Percentiles rank a stretch among this genome's conserved stretches.
Evolutionary conservation across 2,329 filamentous ascomycete species (phyloP).

Genomic region (Xylaria sp.): DNA sequence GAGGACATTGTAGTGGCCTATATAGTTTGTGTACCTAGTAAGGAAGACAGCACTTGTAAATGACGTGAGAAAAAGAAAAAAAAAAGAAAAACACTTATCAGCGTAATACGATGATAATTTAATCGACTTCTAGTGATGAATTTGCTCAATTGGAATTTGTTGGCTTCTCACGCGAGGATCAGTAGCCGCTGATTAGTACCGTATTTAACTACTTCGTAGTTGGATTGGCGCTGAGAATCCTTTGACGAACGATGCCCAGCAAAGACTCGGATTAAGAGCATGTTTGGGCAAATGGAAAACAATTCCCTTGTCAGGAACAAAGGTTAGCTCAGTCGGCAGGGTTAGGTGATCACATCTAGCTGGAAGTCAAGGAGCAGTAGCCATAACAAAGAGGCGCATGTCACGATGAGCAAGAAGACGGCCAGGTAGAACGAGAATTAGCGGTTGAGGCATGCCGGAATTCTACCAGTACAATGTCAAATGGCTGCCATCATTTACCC

Average conservation of each 20-base stretch:
- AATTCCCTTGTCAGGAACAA: constrained; percentile 23
- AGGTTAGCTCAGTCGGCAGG: background rate
- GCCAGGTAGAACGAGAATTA: constrained; percentile 34
- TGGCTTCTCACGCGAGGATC: background rate
- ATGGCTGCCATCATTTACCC: constrained; percentile 42
- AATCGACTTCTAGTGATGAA: constrained; percentile 1
- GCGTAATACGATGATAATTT: background rate
- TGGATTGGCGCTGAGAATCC: background rate
- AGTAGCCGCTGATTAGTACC: background rate
- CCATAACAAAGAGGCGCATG: background rate
- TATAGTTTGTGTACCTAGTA: background rate
- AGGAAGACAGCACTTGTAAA: background rate
- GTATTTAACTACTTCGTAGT: background rate
- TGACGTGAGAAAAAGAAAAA: background rate
- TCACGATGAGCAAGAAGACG: constrained; percentile 1
- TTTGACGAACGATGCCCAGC: background rate
- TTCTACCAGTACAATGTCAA: constrained; percentile 48
- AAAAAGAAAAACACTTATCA: background rate
- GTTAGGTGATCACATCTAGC: background rate
- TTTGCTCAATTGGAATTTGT: background rate
- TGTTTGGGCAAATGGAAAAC: background rate
- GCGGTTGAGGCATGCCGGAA: constrained; percentile 41
- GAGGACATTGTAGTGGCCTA: constrained; percentile 8
- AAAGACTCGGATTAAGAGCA: background rate
- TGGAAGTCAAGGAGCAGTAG: background rate